Conservation (phyloP, 164 flowering plant genomes). For the Stephania cephalantha region DNA sequence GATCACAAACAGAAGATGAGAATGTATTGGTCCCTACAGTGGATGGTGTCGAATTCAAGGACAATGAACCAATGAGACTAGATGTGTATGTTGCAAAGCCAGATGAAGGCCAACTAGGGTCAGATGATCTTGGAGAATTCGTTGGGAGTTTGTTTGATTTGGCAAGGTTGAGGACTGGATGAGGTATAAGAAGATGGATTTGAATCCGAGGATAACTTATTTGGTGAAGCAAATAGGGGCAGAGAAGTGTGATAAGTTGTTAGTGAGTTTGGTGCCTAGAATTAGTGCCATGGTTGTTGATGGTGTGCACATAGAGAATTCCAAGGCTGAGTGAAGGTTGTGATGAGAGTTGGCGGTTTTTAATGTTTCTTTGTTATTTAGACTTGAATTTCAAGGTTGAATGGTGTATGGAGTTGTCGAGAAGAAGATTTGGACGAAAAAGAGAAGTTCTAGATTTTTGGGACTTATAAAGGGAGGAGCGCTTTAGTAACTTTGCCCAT, state of each 20-base stretch:
- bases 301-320: conserved; percentile 4
- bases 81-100: conserved; percentile 14
- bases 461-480: no score
- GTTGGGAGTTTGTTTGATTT: conserved; percentile 10
- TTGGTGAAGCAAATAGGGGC: conserved; percentile 11
- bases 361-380: no score
- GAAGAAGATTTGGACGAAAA: no score
- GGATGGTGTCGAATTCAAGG: conserved; percentile 5
- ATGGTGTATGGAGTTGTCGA: no score
- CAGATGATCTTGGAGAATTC: conserved; percentile 10
- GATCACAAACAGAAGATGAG: background rate
- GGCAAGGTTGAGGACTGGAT: background rate
- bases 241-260: conserved; percentile 9
- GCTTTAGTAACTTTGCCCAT: no score
- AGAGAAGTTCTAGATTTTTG: no score
- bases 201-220: conserved; percentile 5
- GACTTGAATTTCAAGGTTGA: no score
- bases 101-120: background rate
- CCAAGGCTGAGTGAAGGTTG: background rate
- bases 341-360: no score
- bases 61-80: conserved; percentile 1
- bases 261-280: conserved; percentile 14
- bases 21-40: background rate
- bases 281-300: background rate
- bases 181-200: background rate